Conservation (phyloP, 208 protist species). For the Acanthamoeba lenticulata region DNA sequence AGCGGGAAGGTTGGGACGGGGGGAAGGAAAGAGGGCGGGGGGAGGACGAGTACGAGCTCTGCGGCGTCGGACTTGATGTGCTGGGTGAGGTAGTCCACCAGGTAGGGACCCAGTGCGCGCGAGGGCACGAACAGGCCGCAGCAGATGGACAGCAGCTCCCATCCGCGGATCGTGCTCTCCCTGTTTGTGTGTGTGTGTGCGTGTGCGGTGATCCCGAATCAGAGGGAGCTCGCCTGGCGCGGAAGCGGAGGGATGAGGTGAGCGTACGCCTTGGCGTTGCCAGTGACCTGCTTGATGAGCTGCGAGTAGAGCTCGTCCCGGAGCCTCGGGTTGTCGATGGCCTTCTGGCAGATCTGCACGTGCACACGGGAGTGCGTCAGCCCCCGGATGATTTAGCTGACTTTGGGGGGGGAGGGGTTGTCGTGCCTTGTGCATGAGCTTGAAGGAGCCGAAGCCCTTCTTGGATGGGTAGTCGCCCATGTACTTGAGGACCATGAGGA, state of each 20-base stretch:
- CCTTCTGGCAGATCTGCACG: neutral
- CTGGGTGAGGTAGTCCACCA: neutral
- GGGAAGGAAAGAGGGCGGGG: neutral
- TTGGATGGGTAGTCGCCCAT: constrained; percentile 60
- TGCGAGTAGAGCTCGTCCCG: constrained; percentile 16
- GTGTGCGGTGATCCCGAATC: no score
- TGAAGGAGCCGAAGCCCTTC: neutral
- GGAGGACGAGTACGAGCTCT: neutral
- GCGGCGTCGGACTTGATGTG: neutral
- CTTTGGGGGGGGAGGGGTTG: neutral
- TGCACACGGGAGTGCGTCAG: neutral
- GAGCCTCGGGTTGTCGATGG: constrained; percentile 30
- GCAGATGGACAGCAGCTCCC: neutral
- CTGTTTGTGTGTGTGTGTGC: no score
- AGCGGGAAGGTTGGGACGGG: no score
- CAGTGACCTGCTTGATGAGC: constrained; percentile 22
- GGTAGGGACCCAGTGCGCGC: neutral
- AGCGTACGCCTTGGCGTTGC: neutral
- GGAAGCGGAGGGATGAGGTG: neutral
- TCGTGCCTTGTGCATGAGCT: neutral
- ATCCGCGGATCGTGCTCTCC: neutral
- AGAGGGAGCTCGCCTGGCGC: no score
- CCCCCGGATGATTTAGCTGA: neutral
- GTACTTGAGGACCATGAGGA: constrained; percentile 61
- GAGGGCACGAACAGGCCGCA: constrained; percentile 15